Conservation (phyloP, 176 grass and related monocot species). For the Carex cristatella region DNA sequence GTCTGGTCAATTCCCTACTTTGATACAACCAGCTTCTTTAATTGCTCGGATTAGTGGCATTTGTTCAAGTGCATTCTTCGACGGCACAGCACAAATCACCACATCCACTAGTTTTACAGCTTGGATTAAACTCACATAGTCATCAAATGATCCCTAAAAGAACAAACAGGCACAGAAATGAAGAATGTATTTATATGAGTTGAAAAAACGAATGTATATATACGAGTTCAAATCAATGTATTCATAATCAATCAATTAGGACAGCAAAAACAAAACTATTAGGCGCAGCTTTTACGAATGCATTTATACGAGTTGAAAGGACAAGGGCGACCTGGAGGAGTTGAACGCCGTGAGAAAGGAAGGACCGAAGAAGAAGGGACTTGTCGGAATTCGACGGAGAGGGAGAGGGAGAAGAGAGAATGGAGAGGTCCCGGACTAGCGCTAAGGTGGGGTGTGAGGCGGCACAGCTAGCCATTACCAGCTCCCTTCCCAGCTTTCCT, state of each 20-base stretch:
- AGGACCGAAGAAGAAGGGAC: slow-evolving; percentile 35
- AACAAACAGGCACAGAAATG: neutral
- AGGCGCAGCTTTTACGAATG: neutral
- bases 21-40: slow-evolving; percentile 80
- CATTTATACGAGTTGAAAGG: neutral
- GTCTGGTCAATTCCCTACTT: slow-evolving; percentile 32
- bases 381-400: neutral
- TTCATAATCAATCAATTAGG: neutral
- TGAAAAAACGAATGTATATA: too few species aligned
- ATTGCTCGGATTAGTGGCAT: slow-evolving; percentile 66
- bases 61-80: slow-evolving; percentile 61
- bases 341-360: slow-evolving; percentile 45
- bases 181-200: neutral
- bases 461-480: slow-evolving; percentile 56
- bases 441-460: slow-evolving; percentile 57
- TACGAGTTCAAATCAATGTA: too few species aligned
- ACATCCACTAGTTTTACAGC: slow-evolving; percentile 69
- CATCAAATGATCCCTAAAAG: neutral
- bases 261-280: neutral
- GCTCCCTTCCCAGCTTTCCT: slow-evolving; percentile 46
- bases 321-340: slow-evolving; percentile 38
- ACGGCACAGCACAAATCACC: slow-evolving; percentile 73
- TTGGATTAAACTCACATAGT: slow-evolving; percentile 57
- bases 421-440: slow-evolving; percentile 56
- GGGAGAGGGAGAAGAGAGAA: slow-evolving; percentile 12